Evolutionary conservation across 208 protist genomes (phyloP).

Genomic region (Trypanosomatidae sp.): DNA sequence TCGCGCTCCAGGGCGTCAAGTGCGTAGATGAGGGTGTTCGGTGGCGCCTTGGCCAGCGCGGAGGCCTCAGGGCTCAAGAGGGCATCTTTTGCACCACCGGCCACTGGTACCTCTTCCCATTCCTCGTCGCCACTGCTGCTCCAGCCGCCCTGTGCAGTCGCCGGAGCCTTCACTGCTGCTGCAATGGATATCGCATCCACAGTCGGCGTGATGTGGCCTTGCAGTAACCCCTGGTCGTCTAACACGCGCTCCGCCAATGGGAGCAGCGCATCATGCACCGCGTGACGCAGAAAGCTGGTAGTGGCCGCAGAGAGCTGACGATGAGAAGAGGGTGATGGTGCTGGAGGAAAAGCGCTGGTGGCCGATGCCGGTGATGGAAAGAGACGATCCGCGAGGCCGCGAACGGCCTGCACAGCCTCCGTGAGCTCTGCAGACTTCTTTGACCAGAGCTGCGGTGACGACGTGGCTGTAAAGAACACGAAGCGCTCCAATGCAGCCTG

Average conservation of each 20-base stretch:
- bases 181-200: too few species aligned
- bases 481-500: background rate
- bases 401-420: conserved; percentile 1
- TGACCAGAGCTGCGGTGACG: background rate
- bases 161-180: background rate
- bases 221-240: conserved; percentile 11
- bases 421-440: background rate
- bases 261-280: conserved; percentile 19
- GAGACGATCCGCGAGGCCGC: background rate
- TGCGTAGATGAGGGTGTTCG: conserved; percentile 6
- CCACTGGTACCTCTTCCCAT: conserved; percentile 13
- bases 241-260: conserved; percentile 26
- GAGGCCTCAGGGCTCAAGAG: background rate
- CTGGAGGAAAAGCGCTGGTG: background rate
- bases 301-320: background rate
- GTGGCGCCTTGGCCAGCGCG: background rate
- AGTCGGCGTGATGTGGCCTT: background rate
- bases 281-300: conserved; percentile 6
- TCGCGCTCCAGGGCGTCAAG: conserved; percentile 17
- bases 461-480: background rate
- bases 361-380: background rate
- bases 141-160: conserved; percentile 4
- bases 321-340: background rate
- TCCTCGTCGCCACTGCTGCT: conserved; percentile 5
- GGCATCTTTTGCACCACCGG: background rate